A percentile compares a stretch with the other conserved stretches of the same genome.
Evolutionary conservation across 306 rosid species (phyloP).

Genomic region (Prunus kanzakura): DNA sequence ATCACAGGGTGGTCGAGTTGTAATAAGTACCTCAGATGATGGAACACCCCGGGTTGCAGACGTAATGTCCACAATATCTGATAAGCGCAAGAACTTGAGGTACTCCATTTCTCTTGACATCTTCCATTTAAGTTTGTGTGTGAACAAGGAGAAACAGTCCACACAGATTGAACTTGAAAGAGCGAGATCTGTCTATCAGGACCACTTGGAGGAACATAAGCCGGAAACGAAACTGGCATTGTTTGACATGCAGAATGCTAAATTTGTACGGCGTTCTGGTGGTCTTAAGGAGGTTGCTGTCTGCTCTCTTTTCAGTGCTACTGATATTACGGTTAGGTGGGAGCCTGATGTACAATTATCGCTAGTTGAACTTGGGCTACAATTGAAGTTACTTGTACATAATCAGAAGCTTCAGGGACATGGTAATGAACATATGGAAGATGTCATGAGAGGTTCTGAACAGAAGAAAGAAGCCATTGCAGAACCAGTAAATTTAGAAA

Average conservation of each 20-base stretch:
- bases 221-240: constrained; percentile 63
- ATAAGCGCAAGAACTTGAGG: constrained; percentile 60
- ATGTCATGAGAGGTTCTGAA: constrained; percentile 37
- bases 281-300: constrained; percentile 85
- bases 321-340: constrained; percentile 87
- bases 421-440: constrained; percentile 38
- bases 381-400: constrained; percentile 68
- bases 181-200: constrained; percentile 84
- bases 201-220: constrained; percentile 65
- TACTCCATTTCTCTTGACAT: constrained; percentile 80
- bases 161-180: constrained; percentile 91
- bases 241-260: constrained; percentile 95
- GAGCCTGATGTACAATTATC: constrained; percentile 92
- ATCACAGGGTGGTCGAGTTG: constrained; percentile 89
- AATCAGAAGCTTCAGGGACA: constrained; percentile 64
- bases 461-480: constrained; percentile 48
- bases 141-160: constrained; percentile 83
- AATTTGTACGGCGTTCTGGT: constrained; percentile 86
- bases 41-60: constrained; percentile 86
- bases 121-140: constrained; percentile 72
- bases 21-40: constrained; percentile 60
- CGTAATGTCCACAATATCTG: constrained; percentile 61
- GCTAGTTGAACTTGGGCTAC: constrained; percentile 71
- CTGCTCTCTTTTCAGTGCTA: constrained; percentile 98
- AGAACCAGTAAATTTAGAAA: constrained; percentile 59